A percentile compares a stretch with the other conserved stretches of the same genome.
These are phyloP conservation scores for Alternaria incomplexa DNA, from an alignment of 2,329 filamentous ascomycete species.

Conservation along the genomic window DNA sequence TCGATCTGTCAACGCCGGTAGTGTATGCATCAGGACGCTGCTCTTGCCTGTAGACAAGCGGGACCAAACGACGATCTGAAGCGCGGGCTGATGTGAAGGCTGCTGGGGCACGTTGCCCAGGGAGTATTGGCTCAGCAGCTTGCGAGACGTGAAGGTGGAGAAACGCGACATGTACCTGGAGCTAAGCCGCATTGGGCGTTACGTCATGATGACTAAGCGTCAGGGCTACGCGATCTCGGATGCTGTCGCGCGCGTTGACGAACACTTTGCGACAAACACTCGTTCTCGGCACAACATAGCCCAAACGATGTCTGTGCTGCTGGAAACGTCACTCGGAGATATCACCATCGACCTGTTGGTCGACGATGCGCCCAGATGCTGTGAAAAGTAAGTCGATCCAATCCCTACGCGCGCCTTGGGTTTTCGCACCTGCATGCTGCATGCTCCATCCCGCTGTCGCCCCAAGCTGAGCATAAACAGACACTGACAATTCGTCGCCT, in stretches of 20 bases:
- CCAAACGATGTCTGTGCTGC: conserved; percentile 79
- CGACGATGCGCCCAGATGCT: conserved; percentile 87
- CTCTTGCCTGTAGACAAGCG: neutral
- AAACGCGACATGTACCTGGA: conserved; percentile 8
- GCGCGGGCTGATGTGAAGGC: neutral
- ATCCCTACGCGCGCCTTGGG: conserved; percentile 17
- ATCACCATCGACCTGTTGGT: conserved; percentile 93
- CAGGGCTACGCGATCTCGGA: conserved; percentile 1
- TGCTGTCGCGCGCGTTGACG: conserved; percentile 6
- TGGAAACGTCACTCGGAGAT: conserved; percentile 92
- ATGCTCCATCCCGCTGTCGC: conserved; percentile 33
- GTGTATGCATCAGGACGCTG: neutral
- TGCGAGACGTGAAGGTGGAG: conserved; percentile 11
- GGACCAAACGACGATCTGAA: neutral
- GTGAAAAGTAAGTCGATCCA: conserved; percentile 79
- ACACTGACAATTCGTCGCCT: conserved; percentile 57
- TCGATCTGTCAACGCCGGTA: conserved; percentile 1
- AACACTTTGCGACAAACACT: conserved; percentile 32
- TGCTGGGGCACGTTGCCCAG: conserved; percentile 12
- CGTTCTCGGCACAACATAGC: conserved; percentile 15
- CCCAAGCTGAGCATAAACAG: conserved; percentile 60
- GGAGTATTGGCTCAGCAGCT: conserved; percentile 7
- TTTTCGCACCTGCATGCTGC: conserved; percentile 28
- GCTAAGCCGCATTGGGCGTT: conserved; percentile 4
- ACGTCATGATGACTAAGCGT: conserved; percentile 29